Percentiles rank a stretch among this genome's conserved stretches.
Conservation (phyloP, 495 filamentous ascomycete species). For the Penicillium taxi region DNA sequence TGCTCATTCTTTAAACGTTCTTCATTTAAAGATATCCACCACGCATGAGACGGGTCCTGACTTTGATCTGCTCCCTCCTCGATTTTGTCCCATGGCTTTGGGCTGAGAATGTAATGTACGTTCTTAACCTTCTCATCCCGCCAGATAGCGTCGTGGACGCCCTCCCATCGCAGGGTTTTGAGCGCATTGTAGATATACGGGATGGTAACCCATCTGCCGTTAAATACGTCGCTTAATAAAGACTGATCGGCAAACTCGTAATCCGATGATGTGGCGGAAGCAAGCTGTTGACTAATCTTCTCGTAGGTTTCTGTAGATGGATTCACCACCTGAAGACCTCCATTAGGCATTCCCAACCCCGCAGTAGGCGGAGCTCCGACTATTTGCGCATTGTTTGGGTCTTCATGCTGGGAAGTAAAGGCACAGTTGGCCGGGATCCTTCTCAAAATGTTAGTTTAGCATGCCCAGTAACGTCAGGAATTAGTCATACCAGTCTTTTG, state of each 20-base stretch:
- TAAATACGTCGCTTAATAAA: slow-evolving; percentile 59
- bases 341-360: slow-evolving; percentile 61
- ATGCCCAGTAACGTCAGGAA: not conserved
- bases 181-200: slow-evolving; percentile 78
- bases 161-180: slow-evolving; percentile 63
- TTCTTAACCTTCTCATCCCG: slow-evolving; percentile 68
- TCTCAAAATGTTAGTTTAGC: not conserved
- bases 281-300: slow-evolving; percentile 37
- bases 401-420: slow-evolving; percentile 60
- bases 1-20: slow-evolving; percentile 47
- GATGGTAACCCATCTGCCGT: slow-evolving; percentile 60
- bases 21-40: slow-evolving; percentile 57
- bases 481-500: slow-evolving; percentile 53
- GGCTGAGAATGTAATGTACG: slow-evolving; percentile 69
- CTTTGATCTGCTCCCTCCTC: slow-evolving; percentile 34
- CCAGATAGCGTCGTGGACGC: slow-evolving; percentile 68
- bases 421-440: slow-evolving; percentile 66
- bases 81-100: slow-evolving; percentile 84
- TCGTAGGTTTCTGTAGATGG: slow-evolving; percentile 50
- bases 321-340: slow-evolving; percentile 65
- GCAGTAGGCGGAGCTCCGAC: slow-evolving; percentile 42
- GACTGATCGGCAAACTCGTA: slow-evolving; percentile 76
- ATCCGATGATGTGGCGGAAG: slow-evolving; percentile 26
- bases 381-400: slow-evolving; percentile 49
- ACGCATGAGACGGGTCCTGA: slow-evolving; percentile 37